phyloP scores from a whole-genome alignment of 495 filamentous ascomycete species.

The Aspergillus leporis region DNA sequence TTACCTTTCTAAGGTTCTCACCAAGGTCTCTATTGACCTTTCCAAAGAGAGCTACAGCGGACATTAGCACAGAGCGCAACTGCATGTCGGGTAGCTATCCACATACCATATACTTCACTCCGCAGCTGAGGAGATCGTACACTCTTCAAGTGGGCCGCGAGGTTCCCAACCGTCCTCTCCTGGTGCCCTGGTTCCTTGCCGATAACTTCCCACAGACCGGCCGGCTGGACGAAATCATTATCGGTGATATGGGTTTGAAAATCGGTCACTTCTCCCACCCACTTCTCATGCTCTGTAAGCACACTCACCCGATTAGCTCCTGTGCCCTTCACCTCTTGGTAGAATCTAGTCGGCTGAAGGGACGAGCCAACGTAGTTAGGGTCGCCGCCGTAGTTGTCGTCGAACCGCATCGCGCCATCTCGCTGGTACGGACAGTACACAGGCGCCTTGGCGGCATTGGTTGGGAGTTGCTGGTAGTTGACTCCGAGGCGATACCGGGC shows the following conservation, averaged over 20 bases:
- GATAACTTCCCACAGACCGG: conserved; percentile 57
- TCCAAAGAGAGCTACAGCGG: not conserved
- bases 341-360: conserved; percentile 5
- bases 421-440: conserved; percentile 2
- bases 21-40: conserved; percentile 1
- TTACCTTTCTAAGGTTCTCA: not conserved
- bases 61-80: not conserved
- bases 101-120: conserved; percentile 27
- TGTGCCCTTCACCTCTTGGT: not conserved
- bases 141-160: conserved; percentile 37
- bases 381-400: conserved; percentile 6
- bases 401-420: conserved; percentile 2
- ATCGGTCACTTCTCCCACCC: conserved; percentile 44
- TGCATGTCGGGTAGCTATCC: not conserved
- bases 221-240: conserved; percentile 56
- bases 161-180: conserved; percentile 58
- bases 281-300: conserved; percentile 56
- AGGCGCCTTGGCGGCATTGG: conserved; percentile 1
- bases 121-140: conserved; percentile 22
- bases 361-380: conserved; percentile 1
- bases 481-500: conserved; percentile 63
- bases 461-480: conserved; percentile 56
- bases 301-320: conserved; percentile 28
- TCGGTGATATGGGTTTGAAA: conserved; percentile 35
- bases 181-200: conserved; percentile 58